Evolutionary conservation across 129 eudicot genomes (phyloP), one percentile per base, ranked within the genome.

Genomic region (Flaveria trinervia): DNA sequence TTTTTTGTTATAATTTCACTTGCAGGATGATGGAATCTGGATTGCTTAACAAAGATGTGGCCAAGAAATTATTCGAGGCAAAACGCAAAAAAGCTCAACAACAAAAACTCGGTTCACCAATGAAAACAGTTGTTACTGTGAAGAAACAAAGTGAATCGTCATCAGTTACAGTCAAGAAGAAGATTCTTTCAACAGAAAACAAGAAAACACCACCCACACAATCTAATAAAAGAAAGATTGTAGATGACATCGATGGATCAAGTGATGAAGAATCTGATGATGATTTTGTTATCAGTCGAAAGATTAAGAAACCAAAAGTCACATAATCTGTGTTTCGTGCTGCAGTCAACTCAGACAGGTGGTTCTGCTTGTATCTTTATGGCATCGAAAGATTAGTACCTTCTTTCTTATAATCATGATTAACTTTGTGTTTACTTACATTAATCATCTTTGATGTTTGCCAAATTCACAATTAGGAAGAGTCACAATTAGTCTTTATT

Each of bases 21-120:
- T 81, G 52, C 73, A 92, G 98, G 98, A 86, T 92, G 98, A 92
- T 92, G 98, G 98, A 92, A 84, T 74, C 81, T 5, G 96, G 98
- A 73, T 85, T 92, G 85, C 92, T 92, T 56, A 81, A 88, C 15
- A 85, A 79, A 83, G 96, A 90, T 7, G 90, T 39, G 46, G 98
- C 96, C 9, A 88, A 81, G 80, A 83, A 88, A 64, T 77, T 92
- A 54, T 82, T 81, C 43, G 93, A 90, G 73, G 83, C 82, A 78
- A 92, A 92, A 68, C 86, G 79, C 84, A 83, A 69, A 33, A 88
- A 55, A 78, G 83, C 68, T 39, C 88, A 89, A 78, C 86, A 84
- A 79, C 97, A 82, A 72, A 84, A 84, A 73, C 86, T 89, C 11
- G 71, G 89, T 56, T 87, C 96, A 1, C 97, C 96, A 1, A 84